Conservation (phyloP, 2,329 filamentous ascomycete genomes). For the Nigrospora sphaerica region DNA sequence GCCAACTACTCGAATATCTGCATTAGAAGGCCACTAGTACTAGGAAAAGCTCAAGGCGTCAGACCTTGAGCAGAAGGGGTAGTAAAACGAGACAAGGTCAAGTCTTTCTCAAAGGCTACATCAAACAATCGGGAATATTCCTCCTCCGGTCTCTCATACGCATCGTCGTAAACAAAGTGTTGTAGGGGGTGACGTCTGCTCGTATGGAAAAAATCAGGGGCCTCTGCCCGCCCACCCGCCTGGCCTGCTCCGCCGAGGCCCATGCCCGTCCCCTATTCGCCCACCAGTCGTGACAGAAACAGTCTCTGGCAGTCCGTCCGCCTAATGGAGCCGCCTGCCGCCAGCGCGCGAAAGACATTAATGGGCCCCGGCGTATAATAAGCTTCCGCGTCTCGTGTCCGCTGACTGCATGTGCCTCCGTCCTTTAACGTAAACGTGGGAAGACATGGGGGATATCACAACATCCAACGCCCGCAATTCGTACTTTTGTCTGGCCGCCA, state of each 20-base stretch:
- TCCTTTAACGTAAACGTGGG: constrained; percentile 12
- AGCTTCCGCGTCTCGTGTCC: constrained; percentile 14
- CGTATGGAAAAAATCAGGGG: constrained; percentile 12
- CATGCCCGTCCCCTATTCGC: too few species aligned
- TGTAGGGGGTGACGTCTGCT: constrained; percentile 4
- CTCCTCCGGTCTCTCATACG: constrained; percentile 7
- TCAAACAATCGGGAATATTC: constrained; percentile 13
- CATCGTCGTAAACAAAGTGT: not conserved
- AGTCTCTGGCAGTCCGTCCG: too few species aligned
- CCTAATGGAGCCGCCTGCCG: too few species aligned
- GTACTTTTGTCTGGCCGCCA: constrained; percentile 14
- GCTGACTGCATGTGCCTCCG: constrained; percentile 16
- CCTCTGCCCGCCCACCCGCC: not conserved
- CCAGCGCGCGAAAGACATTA: not conserved
- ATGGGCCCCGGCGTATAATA: not conserved
- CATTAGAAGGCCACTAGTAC: constrained; percentile 57
- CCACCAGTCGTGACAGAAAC: too few species aligned
- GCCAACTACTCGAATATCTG: constrained; percentile 47
- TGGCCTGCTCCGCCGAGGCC: too few species aligned
- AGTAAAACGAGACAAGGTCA: constrained; percentile 18
- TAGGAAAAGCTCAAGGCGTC: constrained; percentile 35
- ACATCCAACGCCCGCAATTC: constrained; percentile 22
- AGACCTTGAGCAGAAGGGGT: constrained; percentile 16
- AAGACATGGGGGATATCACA: constrained; percentile 18
- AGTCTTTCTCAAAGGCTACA: constrained; percentile 16